A percentile compares a stretch with the other conserved stretches of the same genome.
Conservation (phyloP, 345 rosid genomes). For the Physaria fendleri region DNA sequence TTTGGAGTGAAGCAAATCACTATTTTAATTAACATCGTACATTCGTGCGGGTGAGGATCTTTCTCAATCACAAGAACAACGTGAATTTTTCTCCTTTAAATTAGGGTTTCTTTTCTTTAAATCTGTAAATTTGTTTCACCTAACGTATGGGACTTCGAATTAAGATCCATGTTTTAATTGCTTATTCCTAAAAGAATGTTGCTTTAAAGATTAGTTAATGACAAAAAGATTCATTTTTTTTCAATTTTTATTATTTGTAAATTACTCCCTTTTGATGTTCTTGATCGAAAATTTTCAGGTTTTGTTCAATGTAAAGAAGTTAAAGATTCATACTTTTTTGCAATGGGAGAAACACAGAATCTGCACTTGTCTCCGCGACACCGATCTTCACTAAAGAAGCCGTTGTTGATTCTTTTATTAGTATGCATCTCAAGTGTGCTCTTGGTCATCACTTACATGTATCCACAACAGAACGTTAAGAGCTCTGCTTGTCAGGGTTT, state of each 20-base stretch:
- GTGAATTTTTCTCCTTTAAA: slow-evolving; percentile 9
- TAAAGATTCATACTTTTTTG: slow-evolving; percentile 19
- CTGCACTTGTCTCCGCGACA: slow-evolving; percentile 54
- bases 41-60: slow-evolving; percentile 13
- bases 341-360: slow-evolving; percentile 71
- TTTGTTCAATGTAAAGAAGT: slow-evolving; percentile 19
- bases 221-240: neutral
- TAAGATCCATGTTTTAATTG: slow-evolving; percentile 8
- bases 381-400: slow-evolving; percentile 74
- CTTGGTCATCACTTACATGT: slow-evolving; percentile 65
- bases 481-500: slow-evolving; percentile 56
- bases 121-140: neutral
- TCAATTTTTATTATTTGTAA: neutral
- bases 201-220: slow-evolving; percentile 6
- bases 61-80: slow-evolving; percentile 23
- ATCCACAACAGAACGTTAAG: slow-evolving; percentile 57
- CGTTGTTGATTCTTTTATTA: slow-evolving; percentile 65
- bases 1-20: neutral
- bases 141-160: slow-evolving; percentile 16
- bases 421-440: slow-evolving; percentile 73
- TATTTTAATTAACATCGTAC: neutral
- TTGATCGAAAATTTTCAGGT: slow-evolving; percentile 7
- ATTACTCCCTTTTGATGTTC: neutral
- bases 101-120: neutral
- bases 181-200: slow-evolving; percentile 13